A percentile compares a stretch with the other conserved stretches of the same genome.
phyloP scores from a whole-genome alignment of 805 yeast genomes.

The Kodamaea restingae region DNA sequence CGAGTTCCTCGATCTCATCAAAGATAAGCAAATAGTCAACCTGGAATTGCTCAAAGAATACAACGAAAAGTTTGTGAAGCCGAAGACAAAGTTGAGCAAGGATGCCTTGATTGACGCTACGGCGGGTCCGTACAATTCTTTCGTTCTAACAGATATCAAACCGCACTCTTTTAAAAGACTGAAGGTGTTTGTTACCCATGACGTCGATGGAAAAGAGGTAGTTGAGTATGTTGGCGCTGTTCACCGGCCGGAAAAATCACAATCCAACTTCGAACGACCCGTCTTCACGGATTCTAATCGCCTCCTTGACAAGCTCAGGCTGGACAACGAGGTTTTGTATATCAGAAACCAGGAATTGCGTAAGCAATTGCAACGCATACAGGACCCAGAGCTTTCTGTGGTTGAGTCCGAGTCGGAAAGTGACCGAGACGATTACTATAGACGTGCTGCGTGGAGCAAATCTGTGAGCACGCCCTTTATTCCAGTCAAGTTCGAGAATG shows the following conservation, averaged over 20 bases:
- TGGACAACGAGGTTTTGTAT: conserved; percentile 12
- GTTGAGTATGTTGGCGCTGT: conserved; percentile 13
- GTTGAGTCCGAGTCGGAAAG: conserved; percentile 8
- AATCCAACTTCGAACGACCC: conserved; percentile 8
- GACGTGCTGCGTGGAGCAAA: conserved; percentile 9
- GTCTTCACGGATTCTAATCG: conserved; percentile 13
- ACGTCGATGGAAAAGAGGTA: conserved; percentile 34
- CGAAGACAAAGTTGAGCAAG: conserved; percentile 47
- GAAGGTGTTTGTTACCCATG: conserved; percentile 51
- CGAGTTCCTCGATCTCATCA: conserved; percentile 45
- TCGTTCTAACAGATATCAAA: conserved; percentile 18
- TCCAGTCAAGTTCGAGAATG: conserved; percentile 8
- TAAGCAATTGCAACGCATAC: conserved; percentile 9
- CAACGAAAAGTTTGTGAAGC: conserved; percentile 58
- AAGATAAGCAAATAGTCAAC: conserved; percentile 57
- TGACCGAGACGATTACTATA: conserved; percentile 7
- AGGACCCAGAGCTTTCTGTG: conserved; percentile 7
- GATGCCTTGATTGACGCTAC: conserved; percentile 65
- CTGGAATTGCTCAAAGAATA: conserved; percentile 63
- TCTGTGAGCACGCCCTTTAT: conserved; percentile 11
- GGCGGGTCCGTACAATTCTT: conserved; percentile 25
- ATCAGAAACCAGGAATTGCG: conserved; percentile 10
- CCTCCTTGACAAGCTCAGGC: conserved; percentile 9
- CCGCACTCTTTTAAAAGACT: conserved; percentile 29
- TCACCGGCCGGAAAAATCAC: conserved; percentile 4